Base-by-base conservation (phyloP, 2,329 filamentous ascomycete species). In the Colletotrichum nymphaeae region DNA sequence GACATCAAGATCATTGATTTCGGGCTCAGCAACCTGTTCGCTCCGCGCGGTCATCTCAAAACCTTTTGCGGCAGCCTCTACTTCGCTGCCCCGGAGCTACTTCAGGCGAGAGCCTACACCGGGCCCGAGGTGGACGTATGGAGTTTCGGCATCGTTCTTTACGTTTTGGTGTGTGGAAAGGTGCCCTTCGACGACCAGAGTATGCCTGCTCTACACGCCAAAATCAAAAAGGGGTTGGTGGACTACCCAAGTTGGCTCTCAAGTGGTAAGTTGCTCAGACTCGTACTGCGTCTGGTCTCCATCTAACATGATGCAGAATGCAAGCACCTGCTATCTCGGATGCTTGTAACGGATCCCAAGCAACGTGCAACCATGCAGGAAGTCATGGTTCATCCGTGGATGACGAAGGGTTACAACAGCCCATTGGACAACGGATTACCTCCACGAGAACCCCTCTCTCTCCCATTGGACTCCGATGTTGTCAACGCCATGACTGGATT, bases 1-100 rank as follows among this genome's bases (percentile, higher is more conserved):
- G 97, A 99, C 81, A 99, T 99, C 84, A 98, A 98, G 82, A 98
- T 99, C 78, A 99, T 99, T 77, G 97, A 99, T 81, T 99, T 99
- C 82, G 97, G 96, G 35, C 88, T 99, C 67, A 98, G 96, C 86
- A 99, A 99, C 79, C 90, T 98, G 5, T 99, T 98, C 83, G 93
- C 95, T 7, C 97, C 97, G 0, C 89, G 92, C 57, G 90, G 90
- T 74, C 93, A 97, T 75, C 88, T 98, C 71, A 98, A 98, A 85
- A 99, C 97, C 0, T 99, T 98, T 80, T 99, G 97, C 79, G 97
- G 97, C 59, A 98, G 95, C 87, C 86, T 99, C 49, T 99, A 99
- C 82, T 99, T 99, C 85, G 97, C 97, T 32, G 97, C 97, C 1
- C 97, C 97, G 0, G 97, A 99, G 81, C 86, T 99, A 63, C 88